A percentile compares a stretch with the other conserved stretches of the same genome.
Conservation (phyloP, 306 rosid species). For the Glycine latifolia region DNA sequence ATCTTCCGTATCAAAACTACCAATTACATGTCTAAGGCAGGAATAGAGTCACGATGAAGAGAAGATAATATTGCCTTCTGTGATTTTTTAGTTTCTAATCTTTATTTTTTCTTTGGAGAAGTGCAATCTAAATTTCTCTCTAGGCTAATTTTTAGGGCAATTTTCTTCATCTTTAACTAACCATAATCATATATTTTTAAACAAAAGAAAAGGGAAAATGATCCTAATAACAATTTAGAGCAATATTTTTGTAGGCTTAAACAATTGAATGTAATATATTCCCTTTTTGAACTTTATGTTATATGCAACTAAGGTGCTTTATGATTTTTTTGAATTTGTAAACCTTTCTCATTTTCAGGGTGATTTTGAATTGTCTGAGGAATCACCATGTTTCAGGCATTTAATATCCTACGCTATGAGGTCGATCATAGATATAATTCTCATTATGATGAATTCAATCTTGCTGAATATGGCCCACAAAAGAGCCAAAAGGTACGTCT, state of each 20-base stretch:
- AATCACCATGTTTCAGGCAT: conserved; percentile 87
- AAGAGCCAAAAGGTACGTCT: conserved; percentile 83
- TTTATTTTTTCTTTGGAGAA: background rate
- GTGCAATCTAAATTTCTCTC: background rate
- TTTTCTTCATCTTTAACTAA: conserved; percentile 32
- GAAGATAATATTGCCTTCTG: background rate
- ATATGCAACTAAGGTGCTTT: conserved; percentile 33
- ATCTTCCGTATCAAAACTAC: background rate
- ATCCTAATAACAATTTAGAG: conserved; percentile 20
- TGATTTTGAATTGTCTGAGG: conserved; percentile 60
- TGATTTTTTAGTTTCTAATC: background rate
- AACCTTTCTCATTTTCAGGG: conserved; percentile 61
- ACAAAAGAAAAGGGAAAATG: conserved; percentile 18
- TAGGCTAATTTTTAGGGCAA: conserved; percentile 20
- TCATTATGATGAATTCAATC: conserved; percentile 87
- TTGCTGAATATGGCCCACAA: conserved; percentile 91
- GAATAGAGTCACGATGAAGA: background rate
- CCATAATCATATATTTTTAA: conserved; percentile 12
- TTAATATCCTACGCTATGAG: conserved; percentile 82
- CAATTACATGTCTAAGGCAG: background rate
- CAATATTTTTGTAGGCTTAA: conserved; percentile 19
- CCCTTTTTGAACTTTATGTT: conserved; percentile 32
- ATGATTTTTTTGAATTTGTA: conserved; percentile 55
- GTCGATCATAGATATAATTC: conserved; percentile 86
- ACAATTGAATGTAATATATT: conserved; percentile 21